A percentile compares a stretch with the other conserved stretches of the same genome.
phyloP scores from a whole-genome alignment of 441 rosid species.

The Flueggea neowawraea region DNA sequence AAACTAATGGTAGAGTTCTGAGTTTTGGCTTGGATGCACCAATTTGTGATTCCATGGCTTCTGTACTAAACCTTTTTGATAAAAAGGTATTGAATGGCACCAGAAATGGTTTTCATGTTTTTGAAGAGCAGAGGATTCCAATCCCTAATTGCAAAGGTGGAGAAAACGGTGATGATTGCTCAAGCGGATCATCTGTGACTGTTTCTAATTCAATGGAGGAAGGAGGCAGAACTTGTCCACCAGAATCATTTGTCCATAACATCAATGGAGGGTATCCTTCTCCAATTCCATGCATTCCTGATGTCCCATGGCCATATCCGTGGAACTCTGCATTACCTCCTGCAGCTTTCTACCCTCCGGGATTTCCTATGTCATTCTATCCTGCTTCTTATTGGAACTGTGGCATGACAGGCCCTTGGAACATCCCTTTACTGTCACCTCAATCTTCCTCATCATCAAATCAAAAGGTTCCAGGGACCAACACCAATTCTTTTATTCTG shows the following conservation, averaged over 20 bases:
- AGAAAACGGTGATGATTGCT: conserved; percentile 62
- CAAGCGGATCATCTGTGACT: conserved; percentile 57
- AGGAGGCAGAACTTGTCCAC: conserved; percentile 27
- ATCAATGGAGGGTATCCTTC: conserved; percentile 56
- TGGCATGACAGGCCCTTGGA: conserved; percentile 38
- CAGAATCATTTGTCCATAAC: conserved; percentile 28
- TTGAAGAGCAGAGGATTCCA: conserved; percentile 25
- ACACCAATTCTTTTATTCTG: conserved; percentile 32
- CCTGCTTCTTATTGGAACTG: conserved; percentile 56
- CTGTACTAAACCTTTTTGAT: conserved; percentile 42
- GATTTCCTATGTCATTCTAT: conserved; percentile 56
- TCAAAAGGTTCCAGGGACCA: conserved; percentile 26
- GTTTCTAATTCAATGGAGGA: conserved; percentile 48
- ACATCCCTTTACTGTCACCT: conserved; percentile 43
- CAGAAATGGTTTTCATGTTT: conserved; percentile 34
- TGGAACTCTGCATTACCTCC: conserved; percentile 64
- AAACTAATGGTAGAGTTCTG: conserved; percentile 56
- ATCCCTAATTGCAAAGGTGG: conserved; percentile 23
- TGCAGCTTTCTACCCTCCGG: conserved; percentile 55
- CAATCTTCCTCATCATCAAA: conserved; percentile 37
- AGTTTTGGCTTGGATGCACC: conserved; percentile 62
- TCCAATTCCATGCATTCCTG: conserved; percentile 51
- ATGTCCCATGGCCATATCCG: conserved; percentile 83
- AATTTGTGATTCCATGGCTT: conserved; percentile 41
- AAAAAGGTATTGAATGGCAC: conserved; percentile 40